Base-by-base conservation (phyloP, 2,329 filamentous ascomycete genomes). In the Neonectria punicea region DNA sequence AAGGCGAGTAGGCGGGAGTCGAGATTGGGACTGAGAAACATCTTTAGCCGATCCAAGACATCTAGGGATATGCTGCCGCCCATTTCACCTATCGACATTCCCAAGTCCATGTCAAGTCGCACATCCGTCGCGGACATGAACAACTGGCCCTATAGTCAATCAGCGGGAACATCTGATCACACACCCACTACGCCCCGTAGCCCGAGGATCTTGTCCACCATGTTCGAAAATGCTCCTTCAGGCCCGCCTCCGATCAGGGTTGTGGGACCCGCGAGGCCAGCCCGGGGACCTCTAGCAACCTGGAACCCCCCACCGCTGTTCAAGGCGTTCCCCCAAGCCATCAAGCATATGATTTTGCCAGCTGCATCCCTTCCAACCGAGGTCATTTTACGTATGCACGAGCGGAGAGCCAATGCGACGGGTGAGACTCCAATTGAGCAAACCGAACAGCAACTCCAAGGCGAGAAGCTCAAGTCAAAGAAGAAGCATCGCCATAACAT, bases 261-360 rank as follows among this genome's bases (percentile, higher is more conserved):
- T 7, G 56, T 67, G 44, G 61, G 68, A 16, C 69, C 70, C 56
- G 58, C 56, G 2, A 74, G 71, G 58, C 55, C 70, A 25, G 30
- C 65, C 4, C 74, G 77, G 60, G 79, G 78, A 30, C 74, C 78
- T 4, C 67, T 83, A 25, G 77, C 80, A 4, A 78, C 80, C 13
- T 93, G 90, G 90, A 86, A 88, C 61, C 87, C 90, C 16, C 92
- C 93, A 7, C 92, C 93, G 2, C 81, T 98, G 13, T 97, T 94
- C 77, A 92, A 97, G 77, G 93, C 93, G 13, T 97, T 94, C 76
- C 91, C 93, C 0, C 94, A 97, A 78, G 89, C 93, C 3, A 86
- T 93, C 70, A 94, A 92, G 74, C 88, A 96, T 77, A 89, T 88
- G 11, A 89, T 86, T 16, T 82, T 97, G 3, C 86, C 90, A 28